Evolutionary conservation across 768 basidiomycete genomes (phyloP), one percentile per base, ranked within the genome.

Genomic region (Pholiota conissans): DNA sequence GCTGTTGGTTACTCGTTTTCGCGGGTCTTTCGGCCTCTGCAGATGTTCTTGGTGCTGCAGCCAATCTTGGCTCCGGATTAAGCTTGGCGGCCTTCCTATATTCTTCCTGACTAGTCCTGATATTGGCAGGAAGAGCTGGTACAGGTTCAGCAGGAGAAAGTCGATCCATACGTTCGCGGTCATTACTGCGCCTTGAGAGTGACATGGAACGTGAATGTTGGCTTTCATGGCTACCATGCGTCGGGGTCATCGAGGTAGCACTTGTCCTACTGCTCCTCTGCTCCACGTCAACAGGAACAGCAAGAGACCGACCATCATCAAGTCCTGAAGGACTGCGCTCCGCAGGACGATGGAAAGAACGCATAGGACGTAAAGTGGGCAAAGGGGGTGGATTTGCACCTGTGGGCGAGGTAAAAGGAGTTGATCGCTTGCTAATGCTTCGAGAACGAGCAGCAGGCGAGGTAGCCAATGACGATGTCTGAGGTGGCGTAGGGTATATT

Each of bases 341-440:
- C 3, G 57, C 46, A 20, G 76, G 68, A 30, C 78, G 82, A 64
- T 84, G 86, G 74, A 91, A 86, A 7, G 89, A 90, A 16, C 84
- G 79, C 77, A 73, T 74, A 20, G 79, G 71, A 18, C 80, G 80
- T 27, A 89, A 61, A 55, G 68, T 58, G n/a, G 67, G 63, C 9
- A 58, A 30, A 30, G 66, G 40, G 30, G 63, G 62, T 45, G 50
- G 68, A 47, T 42, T 68, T 59, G 51, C n/a, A 20, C 56, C 20
- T 9, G 64, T 55, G 27, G 69, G 32, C 10, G 55, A 35, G 4
- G 65, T 56, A 7, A 61, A 61, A 13, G 49, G 45, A 6, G 59
- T 46, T 53, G 54, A 62, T 27, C 66, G 59, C 69, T 56, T 67
- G 70, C 55, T 40, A 8, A 61, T 53, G 27, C 60, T 62, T 48